Conservation (phyloP, 768 basidiomycete species). For the Panaeolus papilionaceus region DNA sequence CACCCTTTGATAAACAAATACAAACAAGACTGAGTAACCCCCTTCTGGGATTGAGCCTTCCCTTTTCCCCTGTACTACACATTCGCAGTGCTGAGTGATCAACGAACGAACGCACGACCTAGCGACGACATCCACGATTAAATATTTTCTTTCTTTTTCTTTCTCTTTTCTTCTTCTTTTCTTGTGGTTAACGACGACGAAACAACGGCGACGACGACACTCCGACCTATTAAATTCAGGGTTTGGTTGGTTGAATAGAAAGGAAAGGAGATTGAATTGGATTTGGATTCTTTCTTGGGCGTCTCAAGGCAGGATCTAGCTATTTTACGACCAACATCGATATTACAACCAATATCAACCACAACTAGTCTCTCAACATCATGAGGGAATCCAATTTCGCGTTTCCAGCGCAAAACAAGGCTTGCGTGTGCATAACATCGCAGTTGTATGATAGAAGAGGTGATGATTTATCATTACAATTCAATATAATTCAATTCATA, state of each 20-base stretch:
- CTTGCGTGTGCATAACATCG: constrained; percentile 92
- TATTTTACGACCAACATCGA: constrained; percentile 1
- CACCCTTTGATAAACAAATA: neutral
- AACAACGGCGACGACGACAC: neutral
- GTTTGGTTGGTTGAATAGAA: neutral
- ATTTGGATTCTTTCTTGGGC: constrained; percentile 3
- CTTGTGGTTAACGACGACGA: neutral
- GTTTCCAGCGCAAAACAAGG: constrained; percentile 94
- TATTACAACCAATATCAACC: neutral
- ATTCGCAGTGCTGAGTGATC: constrained; percentile 6
- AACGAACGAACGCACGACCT: constrained; percentile 7
- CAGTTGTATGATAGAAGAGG: constrained; percentile 96
- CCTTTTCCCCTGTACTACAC: constrained; percentile 9
- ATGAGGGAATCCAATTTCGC: constrained; percentile 98
- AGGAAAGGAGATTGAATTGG: constrained; percentile 1
- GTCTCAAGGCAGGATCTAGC: constrained; percentile 4
- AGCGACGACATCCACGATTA: constrained; percentile 7
- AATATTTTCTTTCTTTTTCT: neutral
- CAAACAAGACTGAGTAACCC: neutral
- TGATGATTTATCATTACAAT: constrained; percentile 36
- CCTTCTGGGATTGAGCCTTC: constrained; percentile 9
- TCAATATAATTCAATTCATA: constrained; percentile 24
- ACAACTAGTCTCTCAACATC: neutral
- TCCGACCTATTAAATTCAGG: neutral
- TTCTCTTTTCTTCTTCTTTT: neutral